Evolutionary conservation across 192 early-diverging fungal genomes (phyloP), one percentile per base, ranked within the genome.

Genomic region (Lunasporangiospora selenospora): DNA sequence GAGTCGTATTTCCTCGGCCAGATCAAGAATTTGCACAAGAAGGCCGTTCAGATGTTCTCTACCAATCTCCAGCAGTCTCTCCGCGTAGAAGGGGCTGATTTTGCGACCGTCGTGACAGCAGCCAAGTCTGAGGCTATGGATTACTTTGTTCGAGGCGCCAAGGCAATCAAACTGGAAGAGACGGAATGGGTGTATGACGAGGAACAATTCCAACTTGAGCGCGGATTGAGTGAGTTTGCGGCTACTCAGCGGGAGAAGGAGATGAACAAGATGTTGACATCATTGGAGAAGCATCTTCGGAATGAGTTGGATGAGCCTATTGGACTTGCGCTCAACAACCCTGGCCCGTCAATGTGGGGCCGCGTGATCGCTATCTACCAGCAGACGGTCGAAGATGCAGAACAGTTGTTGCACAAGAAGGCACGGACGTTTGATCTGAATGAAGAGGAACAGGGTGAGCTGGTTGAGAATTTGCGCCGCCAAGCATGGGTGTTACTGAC

Each of bases 11-110:
- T 88, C 62, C 66, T 94, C 37, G 89, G 89, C 40, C 98, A 98
- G 73, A 78, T 99, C 7, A 87, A 90, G 54, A 99, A 98, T 60
- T 70, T 94, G 16, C 82, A 89, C 76, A 91, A 95, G 56, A 80
- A 79, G 48, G 87, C 89, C 0, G 73, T 94, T 1, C 80, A 65
- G 7, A 57, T 80, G 33, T 99, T 98, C 62, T 81, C 88, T 1
- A 62, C 75, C 48, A 75, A 69, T 34, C 61, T 93, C 16, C 61
- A 79, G 11, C 79, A 77, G 58, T 75, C 67, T 29, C 77, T 90
- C 48, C 83, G 86, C 30, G 82, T 75, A 3, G 84, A 83, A 18
- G 57, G 34, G 53, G 77, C 79, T 29, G 85, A 88, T 40, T 95
- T 99, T 77, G 82, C 85, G 9, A 70, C 51, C 13, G 87, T 86